phyloP scores from a whole-genome alignment of 768 basidiomycete species.

The Auricularia sp. region DNA sequence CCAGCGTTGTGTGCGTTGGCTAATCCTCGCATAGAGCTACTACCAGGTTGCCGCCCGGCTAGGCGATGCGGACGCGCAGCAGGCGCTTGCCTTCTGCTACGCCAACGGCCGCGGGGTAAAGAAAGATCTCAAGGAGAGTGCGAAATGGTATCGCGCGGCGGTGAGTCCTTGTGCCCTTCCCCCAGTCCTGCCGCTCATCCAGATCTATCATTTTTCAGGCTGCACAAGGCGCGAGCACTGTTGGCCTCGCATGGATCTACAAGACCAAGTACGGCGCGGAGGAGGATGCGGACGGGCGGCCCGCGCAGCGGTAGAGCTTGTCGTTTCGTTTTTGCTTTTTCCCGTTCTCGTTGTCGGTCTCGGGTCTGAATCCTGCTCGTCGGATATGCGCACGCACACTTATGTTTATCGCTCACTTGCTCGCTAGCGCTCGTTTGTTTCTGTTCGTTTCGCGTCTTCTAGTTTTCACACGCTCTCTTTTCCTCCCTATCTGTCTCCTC shows the following conservation, averaged over 20 bases:
- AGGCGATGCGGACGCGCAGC: slow-evolving; percentile 81
- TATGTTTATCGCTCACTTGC: no score
- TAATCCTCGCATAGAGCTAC: slow-evolving; percentile 47
- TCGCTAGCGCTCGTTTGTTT: no score
- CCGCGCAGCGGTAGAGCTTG: neutral
- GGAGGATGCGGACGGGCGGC: neutral
- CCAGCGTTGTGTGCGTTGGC: neutral
- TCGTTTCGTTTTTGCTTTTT: neutral
- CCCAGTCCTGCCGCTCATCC: neutral
- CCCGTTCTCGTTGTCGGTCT: neutral
- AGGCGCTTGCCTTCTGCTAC: slow-evolving; percentile 74
- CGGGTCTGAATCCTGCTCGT: neutral
- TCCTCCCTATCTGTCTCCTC: no score
- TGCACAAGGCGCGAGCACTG: slow-evolving; percentile 65
- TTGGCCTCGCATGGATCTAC: slow-evolving; percentile 85
- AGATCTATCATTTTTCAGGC: slow-evolving; percentile 28
- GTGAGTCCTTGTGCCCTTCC: slow-evolving; percentile 29
- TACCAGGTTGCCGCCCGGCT: slow-evolving; percentile 74
- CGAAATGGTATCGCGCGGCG: slow-evolving; percentile 85
- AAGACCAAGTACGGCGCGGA: slow-evolving; percentile 60
- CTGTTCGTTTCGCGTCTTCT: no score
- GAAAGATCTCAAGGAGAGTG: slow-evolving; percentile 77
- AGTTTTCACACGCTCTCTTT: no score
- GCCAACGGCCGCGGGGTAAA: slow-evolving; percentile 84
- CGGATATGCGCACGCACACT: neutral